These are phyloP conservation scores for Backusella psychrophila DNA, from an alignment of 192 early-diverging fungal species.

Conservation along the genomic window DNA sequence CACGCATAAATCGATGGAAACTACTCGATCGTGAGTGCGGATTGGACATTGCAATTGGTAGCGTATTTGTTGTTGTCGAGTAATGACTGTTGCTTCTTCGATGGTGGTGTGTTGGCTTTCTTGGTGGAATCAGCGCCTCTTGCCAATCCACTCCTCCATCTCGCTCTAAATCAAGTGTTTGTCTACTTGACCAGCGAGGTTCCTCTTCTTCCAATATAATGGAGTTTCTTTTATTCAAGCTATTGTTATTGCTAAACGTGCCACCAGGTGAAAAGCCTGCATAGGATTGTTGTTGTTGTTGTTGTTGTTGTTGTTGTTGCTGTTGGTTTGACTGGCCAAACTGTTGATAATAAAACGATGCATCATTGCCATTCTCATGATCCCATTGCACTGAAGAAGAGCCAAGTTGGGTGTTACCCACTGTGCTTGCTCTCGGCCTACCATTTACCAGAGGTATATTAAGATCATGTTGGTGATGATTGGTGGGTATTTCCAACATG, in stretches of 20 bases:
- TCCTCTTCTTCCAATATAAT: background rate
- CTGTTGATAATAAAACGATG: background rate
- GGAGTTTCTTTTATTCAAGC: background rate
- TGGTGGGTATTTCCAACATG: background rate
- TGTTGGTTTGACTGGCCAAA: constrained; percentile 14
- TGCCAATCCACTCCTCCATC: constrained; percentile 18
- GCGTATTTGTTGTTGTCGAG: background rate
- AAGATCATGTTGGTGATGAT: background rate
- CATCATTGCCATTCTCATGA: constrained; percentile 8
- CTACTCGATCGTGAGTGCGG: constrained; percentile 18
- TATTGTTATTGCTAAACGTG: background rate
- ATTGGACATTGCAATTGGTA: background rate
- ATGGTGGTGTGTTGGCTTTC: background rate
- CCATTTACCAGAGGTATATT: constrained; percentile 8
- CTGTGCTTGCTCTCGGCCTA: constrained; percentile 43
- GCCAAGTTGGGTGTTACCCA: constrained; percentile 36
- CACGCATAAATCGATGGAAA: constrained; percentile 33
- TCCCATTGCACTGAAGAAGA: constrained; percentile 27
- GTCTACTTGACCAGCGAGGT: background rate
- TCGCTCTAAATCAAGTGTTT: constrained; percentile 14
- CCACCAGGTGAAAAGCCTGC: background rate
- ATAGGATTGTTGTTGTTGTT: background rate
- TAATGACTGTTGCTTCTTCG: background rate
- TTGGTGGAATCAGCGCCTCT: background rate
- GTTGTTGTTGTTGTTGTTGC: background rate